Base-by-base conservation (phyloP, 1,139 yeast genomes). In the Lodderomyces elongisporus region DNA sequence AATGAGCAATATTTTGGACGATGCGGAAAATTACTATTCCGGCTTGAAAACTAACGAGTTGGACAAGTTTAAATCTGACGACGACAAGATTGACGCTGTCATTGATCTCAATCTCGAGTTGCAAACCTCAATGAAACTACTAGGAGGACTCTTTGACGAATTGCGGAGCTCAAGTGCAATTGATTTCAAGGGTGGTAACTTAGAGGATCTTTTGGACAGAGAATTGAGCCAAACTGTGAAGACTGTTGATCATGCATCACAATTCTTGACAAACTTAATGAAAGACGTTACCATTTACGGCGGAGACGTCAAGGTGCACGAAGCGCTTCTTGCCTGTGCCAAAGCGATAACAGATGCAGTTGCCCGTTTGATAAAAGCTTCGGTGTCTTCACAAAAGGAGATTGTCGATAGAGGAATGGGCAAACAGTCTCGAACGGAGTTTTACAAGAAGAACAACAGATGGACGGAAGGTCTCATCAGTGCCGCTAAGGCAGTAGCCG, bases 401-500 rank as follows among this genome's bases (percentile, higher is more conserved):
- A 85, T 87, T 53, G 95, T 85, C 5, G 70, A 76, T 30, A 74
- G 74, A 43, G 87, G 88, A 25, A 70, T 70, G 44, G 93, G 93
- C 4, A 56, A 75, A 1, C 77, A 74, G 35, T 67, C 87, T 2
- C 68, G 78, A 38, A 78, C 87, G 3, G 87, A 85, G 27, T 88
- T 82, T 53, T 88, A 88, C 61, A 85, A 82, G 54, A 85, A 85
- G 58, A 85, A 88, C 54, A 87, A 80, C 54, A 72, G 94, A 50
- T 87, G 96, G 96, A 85, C 96, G 1, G 95, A 88, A 58, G 96
- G 96, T 24, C 75, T 87, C 37, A 79, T 88, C 27, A 84, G 95
- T 43, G 96, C 96, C 10, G 87, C 96, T 2, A 82, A 84, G 48
- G 83, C 93, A 0, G 94, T 88, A 31, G 95, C 95, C 3, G 79